Evolutionary conservation across 129 eudicot species (phyloP), one percentile per base, ranked within the genome.

Genomic region (Helichrysum umbraculigerum): DNA sequence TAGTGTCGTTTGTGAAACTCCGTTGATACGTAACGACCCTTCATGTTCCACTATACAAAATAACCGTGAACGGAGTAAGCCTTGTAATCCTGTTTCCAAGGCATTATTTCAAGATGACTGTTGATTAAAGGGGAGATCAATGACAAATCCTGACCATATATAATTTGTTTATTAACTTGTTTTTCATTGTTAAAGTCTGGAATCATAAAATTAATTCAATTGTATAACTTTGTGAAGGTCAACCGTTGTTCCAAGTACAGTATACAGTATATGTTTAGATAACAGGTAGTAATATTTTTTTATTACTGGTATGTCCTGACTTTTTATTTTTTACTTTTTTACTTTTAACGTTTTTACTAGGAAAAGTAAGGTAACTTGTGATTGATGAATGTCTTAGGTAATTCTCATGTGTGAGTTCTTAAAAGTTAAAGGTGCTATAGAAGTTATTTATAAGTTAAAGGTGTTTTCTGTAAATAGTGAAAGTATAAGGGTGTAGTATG

Each of bases 1-100:
- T 54, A 86, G 90, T 61, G 90, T 87, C 8, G 98, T 94, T 2
- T 86, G 84, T 78, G 98, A 94, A 81, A 94, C 98, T 20, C 98
- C 97, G 50, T 68, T 84, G 87, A 50, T 68, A 0, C 90, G 74
- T 67, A 77, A 71, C 35, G 79, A 87, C 52, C 76, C 78, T 39
- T 34, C 83, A 30, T 34, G 61, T 39, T 64, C 82, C 72, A 39
- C 60, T 47, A 59, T 20, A 73, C 33, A 44, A 77, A 69, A 39
- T 78, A 82, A 25, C 72, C 68, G 73, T 32, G 81, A 69, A 29
- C 76, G 88, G 25, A 82, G 74, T 70, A 70, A 57, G 39, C 68
- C 85, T 34, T 71, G 82, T 51, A 58, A 37, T 74, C 79, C 89
- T 76, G 92, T 90, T 66, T 84, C 88, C 15, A 93, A 87, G 75